phyloP scores from a whole-genome alignment of 1,139 yeast genomes.

The Meyerozyma elateridarum region DNA sequence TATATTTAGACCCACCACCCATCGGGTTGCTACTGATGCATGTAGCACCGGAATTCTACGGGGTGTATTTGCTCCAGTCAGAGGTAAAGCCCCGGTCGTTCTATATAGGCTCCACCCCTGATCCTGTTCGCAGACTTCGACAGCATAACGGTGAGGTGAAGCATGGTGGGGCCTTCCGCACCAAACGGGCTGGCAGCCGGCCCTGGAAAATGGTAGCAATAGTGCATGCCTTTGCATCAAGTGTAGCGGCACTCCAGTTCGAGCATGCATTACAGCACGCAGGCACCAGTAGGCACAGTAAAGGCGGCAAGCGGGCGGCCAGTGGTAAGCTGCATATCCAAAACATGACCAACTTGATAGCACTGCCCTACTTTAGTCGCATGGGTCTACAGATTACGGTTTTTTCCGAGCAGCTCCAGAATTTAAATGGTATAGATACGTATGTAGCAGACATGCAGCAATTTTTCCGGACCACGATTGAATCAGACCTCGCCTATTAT shows the following conservation, averaged over 20 bases:
- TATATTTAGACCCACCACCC: background rate
- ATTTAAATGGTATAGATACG: too few relatives aligned
- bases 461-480: too few relatives aligned
- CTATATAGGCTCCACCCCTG: constrained; percentile 76
- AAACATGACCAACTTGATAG: background rate
- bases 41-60: constrained; percentile 43
- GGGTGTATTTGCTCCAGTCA: constrained; percentile 65
- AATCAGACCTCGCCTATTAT: background rate
- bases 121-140: constrained; percentile 60
- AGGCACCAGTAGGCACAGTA: constrained; percentile 57
- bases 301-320: constrained; percentile 20
- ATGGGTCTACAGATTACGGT: constrained; percentile 39
- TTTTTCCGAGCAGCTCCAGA: constrained; percentile 21
- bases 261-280: constrained; percentile 81
- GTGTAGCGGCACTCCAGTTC: constrained; percentile 64
- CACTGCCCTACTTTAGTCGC: constrained; percentile 29
- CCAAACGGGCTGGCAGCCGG: constrained; percentile 49
- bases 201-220: constrained; percentile 71
- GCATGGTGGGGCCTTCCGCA: constrained; percentile 64
- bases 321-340: background rate
- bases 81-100: constrained; percentile 49
- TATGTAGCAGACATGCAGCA: too few relatives aligned
- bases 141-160: constrained; percentile 73
- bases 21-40: constrained; percentile 8
- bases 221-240: constrained; percentile 71